Evolutionary conservation across 192 early-diverging fungal species (phyloP).

Genomic region (Podochytrium sp.): DNA sequence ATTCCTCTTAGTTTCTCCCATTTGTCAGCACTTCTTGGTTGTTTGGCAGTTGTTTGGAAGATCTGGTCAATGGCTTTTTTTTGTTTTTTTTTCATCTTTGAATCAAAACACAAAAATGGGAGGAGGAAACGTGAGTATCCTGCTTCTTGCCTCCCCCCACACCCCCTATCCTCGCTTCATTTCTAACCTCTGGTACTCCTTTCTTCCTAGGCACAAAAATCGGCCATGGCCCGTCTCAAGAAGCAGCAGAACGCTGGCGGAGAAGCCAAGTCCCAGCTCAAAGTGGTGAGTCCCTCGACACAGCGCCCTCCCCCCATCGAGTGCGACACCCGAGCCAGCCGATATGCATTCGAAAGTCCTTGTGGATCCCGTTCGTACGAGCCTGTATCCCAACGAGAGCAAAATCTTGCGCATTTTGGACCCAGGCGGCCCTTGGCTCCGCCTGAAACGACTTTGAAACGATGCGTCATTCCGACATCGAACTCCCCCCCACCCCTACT

Average conservation of each 20-base stretch:
- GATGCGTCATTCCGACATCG: no score
- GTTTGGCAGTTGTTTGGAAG: no score
- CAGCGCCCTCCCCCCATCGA: neutral
- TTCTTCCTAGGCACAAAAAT: constrained; percentile 39
- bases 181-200: neutral
- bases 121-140: constrained; percentile 20
- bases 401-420: no score
- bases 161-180: neutral
- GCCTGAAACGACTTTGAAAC: no score
- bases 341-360: neutral
- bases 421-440: no score
- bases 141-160: neutral
- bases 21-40: no score
- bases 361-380: no score
- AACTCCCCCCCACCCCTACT: no score
- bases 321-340: neutral
- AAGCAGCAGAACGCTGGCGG: constrained; percentile 30
- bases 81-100: neutral
- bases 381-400: no score
- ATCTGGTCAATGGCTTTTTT: neutral
- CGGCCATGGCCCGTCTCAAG: constrained; percentile 36
- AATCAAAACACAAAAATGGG: constrained; percentile 1
- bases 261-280: constrained; percentile 47
- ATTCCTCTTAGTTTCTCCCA: no score
- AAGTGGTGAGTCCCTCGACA: constrained; percentile 43